Conservation (phyloP, 2,329 filamentous ascomycete genomes). For the Chaetomium sp. region DNA sequence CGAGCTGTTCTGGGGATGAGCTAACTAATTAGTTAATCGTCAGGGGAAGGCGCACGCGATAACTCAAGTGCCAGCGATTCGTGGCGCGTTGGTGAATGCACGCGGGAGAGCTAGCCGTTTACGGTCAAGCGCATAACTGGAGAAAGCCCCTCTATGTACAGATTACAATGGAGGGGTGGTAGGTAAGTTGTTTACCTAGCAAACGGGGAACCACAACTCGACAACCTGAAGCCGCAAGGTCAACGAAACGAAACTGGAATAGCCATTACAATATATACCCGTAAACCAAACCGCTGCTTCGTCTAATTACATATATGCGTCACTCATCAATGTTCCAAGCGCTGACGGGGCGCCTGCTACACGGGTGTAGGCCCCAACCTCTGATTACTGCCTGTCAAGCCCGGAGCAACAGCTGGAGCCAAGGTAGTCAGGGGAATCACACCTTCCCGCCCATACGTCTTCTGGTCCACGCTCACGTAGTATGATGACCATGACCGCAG, state of each 20-base stretch:
- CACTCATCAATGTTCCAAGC: slow-evolving; percentile 6
- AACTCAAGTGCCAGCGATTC: slow-evolving; percentile 2
- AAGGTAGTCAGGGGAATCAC: slow-evolving; percentile 67
- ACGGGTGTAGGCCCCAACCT: slow-evolving; percentile 59
- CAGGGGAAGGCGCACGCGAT: slow-evolving; percentile 22
- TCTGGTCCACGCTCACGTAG: slow-evolving; percentile 93
- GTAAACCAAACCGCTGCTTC: not conserved
- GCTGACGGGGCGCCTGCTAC: not conserved
- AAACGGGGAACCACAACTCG: not conserved
- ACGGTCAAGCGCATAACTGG: slow-evolving; percentile 4
- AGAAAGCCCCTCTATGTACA: not conserved
- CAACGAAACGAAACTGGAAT: not conserved
- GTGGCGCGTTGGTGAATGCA: slow-evolving; percentile 22
- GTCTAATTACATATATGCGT: slow-evolving; percentile 21
- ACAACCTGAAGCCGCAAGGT: not conserved
- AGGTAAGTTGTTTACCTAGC: too few species aligned
- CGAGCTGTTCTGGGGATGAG: not conserved
- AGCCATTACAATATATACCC: not conserved
- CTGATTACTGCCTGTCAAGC: slow-evolving; percentile 66
- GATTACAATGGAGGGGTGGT: too few species aligned
- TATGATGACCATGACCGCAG: slow-evolving; percentile 81
- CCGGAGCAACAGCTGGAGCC: slow-evolving; percentile 53
- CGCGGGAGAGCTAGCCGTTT: slow-evolving; percentile 26
- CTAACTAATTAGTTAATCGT: not conserved
- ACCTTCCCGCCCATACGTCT: slow-evolving; percentile 91